These are phyloP conservation scores for Skeletonema tropicum DNA, from an alignment of 108 stramenopile species.

Conservation along the genomic window DNA sequence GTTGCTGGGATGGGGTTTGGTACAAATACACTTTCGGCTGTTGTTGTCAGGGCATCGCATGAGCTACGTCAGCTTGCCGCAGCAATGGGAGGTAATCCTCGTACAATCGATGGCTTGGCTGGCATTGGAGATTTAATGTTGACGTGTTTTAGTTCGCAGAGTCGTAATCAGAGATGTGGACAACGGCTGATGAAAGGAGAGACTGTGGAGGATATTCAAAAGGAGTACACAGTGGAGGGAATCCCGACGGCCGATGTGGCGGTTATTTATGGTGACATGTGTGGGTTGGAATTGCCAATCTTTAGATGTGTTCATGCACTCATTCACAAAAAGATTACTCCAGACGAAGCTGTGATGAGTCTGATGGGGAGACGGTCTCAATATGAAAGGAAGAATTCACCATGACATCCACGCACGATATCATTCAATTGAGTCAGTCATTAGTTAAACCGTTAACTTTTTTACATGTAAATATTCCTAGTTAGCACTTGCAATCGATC, in stretches of 20 bases:
- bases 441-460: background rate
- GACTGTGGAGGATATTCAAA: conserved; percentile 65
- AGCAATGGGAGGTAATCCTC: conserved; percentile 80
- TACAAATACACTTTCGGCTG: conserved; percentile 86
- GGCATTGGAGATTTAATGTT: conserved; percentile 90
- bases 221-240: conserved; percentile 67
- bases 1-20: conserved; percentile 81
- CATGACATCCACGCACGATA: background rate
- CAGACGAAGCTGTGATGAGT: conserved; percentile 45
- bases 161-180: conserved; percentile 77
- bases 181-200: conserved; percentile 81
- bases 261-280: conserved; percentile 67
- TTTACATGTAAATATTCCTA: background rate
- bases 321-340: conserved; percentile 56
- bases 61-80: conserved; percentile 68
- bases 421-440: background rate
- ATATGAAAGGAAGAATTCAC: conserved; percentile 6
- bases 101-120: conserved; percentile 76
- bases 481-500: conserved; percentile 65
- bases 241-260: conserved; percentile 80
- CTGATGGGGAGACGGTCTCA: conserved; percentile 43
- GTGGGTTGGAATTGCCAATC: conserved; percentile 72
- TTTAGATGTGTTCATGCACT: conserved; percentile 63
- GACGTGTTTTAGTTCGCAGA: conserved; percentile 77
- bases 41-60: conserved; percentile 74